phyloP scores from a whole-genome alignment of 768 basidiomycete species.

The Mrakia blollopis region DNA sequence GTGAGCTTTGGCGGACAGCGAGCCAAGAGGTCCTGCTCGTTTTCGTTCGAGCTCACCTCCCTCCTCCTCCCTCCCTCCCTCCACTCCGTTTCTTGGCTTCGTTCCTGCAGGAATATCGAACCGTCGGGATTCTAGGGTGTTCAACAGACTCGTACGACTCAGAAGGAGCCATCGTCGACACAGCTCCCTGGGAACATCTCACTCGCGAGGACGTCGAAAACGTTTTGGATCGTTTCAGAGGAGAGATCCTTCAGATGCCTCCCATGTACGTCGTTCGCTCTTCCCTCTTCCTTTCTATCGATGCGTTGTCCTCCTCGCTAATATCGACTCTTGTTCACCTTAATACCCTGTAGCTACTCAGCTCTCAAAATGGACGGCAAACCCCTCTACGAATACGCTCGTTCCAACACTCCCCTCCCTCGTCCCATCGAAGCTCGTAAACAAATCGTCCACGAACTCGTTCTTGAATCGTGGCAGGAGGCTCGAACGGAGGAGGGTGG shows the following conservation, averaged over 20 bases:
- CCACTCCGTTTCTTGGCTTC: no score
- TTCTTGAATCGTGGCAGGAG: conserved; percentile 48
- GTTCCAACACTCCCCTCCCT: conserved; percentile 82
- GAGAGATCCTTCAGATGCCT: conserved; percentile 82
- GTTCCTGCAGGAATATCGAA: conserved; percentile 91
- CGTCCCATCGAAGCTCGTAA: conserved; percentile 85
- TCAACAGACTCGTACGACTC: conserved; percentile 93
- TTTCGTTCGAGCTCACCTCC: not conserved
- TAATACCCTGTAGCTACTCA: conserved; percentile 64
- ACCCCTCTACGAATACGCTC: conserved; percentile 91
- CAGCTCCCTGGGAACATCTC: conserved; percentile 65
- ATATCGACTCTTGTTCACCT: not conserved
- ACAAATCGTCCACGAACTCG: conserved; percentile 73
- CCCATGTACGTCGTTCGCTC: conserved; percentile 62
- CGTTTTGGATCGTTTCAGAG: conserved; percentile 67
- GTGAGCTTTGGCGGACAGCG: conserved; percentile 45
- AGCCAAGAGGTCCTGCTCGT: conserved; percentile 18
- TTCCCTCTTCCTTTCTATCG: not conserved
- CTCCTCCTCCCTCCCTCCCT: conserved; percentile 28
- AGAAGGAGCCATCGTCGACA: conserved; percentile 72
- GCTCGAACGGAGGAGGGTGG: conserved; percentile 46
- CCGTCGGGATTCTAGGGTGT: conserved; percentile 85
- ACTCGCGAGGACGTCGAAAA: conserved; percentile 69
- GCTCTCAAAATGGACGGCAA: conserved; percentile 98
- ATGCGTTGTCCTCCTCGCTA: not conserved